Base-by-base conservation (phyloP, 164 flowering plant species). In the Annona squamosa region DNA sequence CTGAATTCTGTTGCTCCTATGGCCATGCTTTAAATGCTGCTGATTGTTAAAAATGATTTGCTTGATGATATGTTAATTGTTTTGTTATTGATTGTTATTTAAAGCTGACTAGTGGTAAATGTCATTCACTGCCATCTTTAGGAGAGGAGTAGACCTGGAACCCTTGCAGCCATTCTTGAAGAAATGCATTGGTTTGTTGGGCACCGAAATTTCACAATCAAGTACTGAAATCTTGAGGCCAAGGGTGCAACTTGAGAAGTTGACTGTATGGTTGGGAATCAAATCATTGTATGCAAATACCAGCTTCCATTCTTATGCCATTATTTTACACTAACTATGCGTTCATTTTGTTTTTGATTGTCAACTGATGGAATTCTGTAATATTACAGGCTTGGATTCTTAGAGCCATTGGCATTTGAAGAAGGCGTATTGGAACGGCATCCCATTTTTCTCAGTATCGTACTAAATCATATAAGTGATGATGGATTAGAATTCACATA, bases 401-500 rank as follows among this genome's bases (percentile, higher is more conserved):
- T 94, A 72, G 99, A 92, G 75, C 92, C 97, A 81, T 82, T 87
- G 7, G 94, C 95, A 71, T 87, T 92, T 77, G 99, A 92, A 86
- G 99, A 94, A 80, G 99, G 99, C 77, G 86, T 94, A 77, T 79
- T 92, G 79, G 97, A 94, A 75, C 85, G 82, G 44, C 87, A 94
- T 83, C 97, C 97, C 59, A 83, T 83, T 78, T 86, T 94, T 75
- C 85, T 92, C 76, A 94, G 88, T 81, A 84, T 91, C 77, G 94
- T 94, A 43, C 91, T 94, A 69, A 91, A 94, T 79, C 97, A 94
- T 81, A 84, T 94, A 42, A 90, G 92, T 79, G 91, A 92, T 71
- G 99, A 94, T 83, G 87, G 95, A 46, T 45, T 78, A 47, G 97
- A 91, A 77, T 94, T 94, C 77, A 84, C 91, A 71, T 87, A 89